Percentiles rank a stretch among this genome's conserved stretches.
These are phyloP conservation scores for Aspergillus quadricinctus DNA, from an alignment of 2,329 filamentous ascomycete genomes.

Conservation along the genomic window DNA sequence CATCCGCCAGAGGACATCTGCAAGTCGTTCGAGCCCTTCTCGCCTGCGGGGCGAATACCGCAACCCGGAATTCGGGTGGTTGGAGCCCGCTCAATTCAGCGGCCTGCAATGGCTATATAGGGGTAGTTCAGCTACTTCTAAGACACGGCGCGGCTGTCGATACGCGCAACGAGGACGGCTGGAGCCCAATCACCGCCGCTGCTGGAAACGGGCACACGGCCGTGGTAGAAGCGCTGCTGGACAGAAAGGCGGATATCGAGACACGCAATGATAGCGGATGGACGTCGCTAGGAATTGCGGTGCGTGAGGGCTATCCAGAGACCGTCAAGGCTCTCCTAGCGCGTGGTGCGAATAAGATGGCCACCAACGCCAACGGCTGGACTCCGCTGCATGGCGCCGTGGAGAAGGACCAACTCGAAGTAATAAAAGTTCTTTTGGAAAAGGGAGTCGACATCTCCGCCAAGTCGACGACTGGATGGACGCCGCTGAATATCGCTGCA, in stretches of 20 bases:
- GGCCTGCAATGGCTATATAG: background rate
- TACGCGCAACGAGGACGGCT: background rate
- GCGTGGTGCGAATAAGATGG: background rate
- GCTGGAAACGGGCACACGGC: background rate
- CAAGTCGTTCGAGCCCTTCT: background rate
- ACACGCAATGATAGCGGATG: background rate
- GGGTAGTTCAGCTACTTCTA: background rate
- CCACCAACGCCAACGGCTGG: background rate
- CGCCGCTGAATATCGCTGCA: background rate
- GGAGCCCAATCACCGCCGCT: background rate
- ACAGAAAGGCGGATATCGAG: background rate
- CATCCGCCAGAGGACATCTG: background rate
- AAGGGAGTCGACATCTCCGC: background rate
- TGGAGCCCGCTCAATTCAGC: background rate
- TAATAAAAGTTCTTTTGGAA: background rate
- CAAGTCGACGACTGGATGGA: background rate
- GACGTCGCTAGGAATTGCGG: background rate
- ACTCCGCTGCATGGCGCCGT: background rate
- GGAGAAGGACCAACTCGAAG: background rate
- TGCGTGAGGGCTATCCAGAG: background rate
- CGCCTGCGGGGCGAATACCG: background rate
- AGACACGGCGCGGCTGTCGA: background rate
- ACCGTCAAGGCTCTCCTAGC: background rate
- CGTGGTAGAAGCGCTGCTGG: background rate
- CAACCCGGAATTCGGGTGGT: background rate